Evolutionary conservation across 1,139 yeast genomes (phyloP), one percentile per base, ranked within the genome.

Genomic region (Magnusiomyces tetraspermus): DNA sequence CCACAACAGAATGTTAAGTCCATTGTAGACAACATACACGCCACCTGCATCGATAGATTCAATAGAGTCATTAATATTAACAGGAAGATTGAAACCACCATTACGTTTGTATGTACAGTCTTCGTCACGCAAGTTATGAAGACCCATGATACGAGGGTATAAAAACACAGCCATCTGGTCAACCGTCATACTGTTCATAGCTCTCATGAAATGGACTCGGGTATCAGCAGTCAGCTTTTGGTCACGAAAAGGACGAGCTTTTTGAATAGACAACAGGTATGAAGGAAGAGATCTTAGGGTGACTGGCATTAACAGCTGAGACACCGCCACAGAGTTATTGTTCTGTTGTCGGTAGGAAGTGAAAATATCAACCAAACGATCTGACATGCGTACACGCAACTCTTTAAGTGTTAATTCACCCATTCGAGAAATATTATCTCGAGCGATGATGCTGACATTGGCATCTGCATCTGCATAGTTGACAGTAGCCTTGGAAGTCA

Each of bases 391-490:
- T 51, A 78, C 78, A 53, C 92, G 75, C 48, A 89, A 73, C 48
- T 82, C 84, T 48, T 71, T 71, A 51, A 86, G 72, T 48, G 80
- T 77, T 51, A 74, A 74, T 19, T 57, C 53, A 6, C 85, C 85
- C 48, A 85, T 66, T 55, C 80, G 79, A 8, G 80, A 73, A 40
- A 85, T 67, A 1, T 87, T 76, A 60, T 87, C 90, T 58, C 92
- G 79, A 1, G 87, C 73, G 51, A 90, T 75, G n/a, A 94, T 72
- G 43, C 87, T 78, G 46, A 82, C 72, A 2, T 86, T 75, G 0
- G 94, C 80, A 63, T 89, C 96, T 62, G 85, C 86, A 65, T 90
- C 96, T n/a, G 85, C 82, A 66, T 83, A 86, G 58, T 82, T 79
- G 70, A 87, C 85, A 2, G 87, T 83, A 53, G 85, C 90, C 53